Conservation (phyloP, 768 basidiomycete species). For the Agrocybe praecox region DNA sequence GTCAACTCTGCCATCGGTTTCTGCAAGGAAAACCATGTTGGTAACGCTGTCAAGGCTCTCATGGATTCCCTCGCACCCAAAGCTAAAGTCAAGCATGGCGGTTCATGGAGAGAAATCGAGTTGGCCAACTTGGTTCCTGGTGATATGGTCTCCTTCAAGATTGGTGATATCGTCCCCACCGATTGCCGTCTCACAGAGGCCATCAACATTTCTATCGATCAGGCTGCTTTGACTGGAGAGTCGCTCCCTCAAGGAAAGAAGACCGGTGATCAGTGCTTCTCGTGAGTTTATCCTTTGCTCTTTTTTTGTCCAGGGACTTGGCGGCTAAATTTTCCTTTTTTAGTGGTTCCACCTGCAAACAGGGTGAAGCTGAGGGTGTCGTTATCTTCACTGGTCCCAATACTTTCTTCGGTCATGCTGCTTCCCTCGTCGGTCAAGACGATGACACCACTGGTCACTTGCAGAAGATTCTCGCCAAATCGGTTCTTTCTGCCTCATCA, state of each 20-base stretch:
- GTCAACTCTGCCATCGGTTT: slow-evolving; percentile 98
- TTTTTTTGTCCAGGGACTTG: slow-evolving; percentile 5
- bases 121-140: slow-evolving; percentile 90
- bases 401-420: slow-evolving; percentile 99
- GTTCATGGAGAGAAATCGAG: slow-evolving; percentile 90
- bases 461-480: slow-evolving; percentile 99
- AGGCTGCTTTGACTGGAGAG: slow-evolving; percentile 97
- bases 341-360: slow-evolving; percentile 97
- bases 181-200: slow-evolving; percentile 97
- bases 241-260: slow-evolving; percentile 94
- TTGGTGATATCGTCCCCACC: slow-evolving; percentile 97
- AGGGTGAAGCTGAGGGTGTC: slow-evolving; percentile 98
- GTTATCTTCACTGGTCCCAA: slow-evolving; percentile 98
- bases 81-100: slow-evolving; percentile 89
- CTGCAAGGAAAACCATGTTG: slow-evolving; percentile 96
- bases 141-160: slow-evolving; percentile 97
- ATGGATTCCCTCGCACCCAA: slow-evolving; percentile 99
- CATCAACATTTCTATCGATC: slow-evolving; percentile 97
- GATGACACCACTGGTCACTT: slow-evolving; percentile 98
- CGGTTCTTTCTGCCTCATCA: slow-evolving; percentile 95
- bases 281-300: slow-evolving; percentile 54
- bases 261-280: slow-evolving; percentile 95
- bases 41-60: slow-evolving; percentile 98
- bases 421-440: slow-evolving; percentile 95
- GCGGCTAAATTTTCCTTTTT: slow-evolving; percentile 10